A percentile compares a stretch with the other conserved stretches of the same genome.
These are phyloP conservation scores for Nyctanthes arbortristis DNA, from an alignment of 257 asterid species.

Conservation along the genomic window DNA sequence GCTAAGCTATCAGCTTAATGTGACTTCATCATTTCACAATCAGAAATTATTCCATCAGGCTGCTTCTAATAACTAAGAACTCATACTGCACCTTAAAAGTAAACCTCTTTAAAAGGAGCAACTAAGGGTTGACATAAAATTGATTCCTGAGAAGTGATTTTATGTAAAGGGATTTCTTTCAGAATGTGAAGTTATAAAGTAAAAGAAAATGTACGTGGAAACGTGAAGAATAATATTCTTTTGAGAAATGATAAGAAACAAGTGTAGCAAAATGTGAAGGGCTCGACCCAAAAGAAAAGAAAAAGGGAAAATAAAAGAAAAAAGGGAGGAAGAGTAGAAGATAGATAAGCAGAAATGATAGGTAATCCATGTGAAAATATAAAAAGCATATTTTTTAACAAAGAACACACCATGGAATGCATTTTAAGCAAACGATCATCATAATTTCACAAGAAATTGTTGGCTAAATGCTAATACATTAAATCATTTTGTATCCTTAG, in stretches of 20 bases:
- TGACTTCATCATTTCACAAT: constrained; percentile 13
- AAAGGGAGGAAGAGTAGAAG: no score
- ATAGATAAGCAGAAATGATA: neutral
- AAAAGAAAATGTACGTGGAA: no score
- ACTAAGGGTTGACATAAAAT: constrained; percentile 3
- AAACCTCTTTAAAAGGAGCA: constrained; percentile 12
- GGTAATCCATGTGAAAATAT: constrained; percentile 7
- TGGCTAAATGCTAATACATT: neutral
- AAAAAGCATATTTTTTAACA: neutral
- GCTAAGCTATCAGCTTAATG: constrained; percentile 8
- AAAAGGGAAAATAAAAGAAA: neutral
- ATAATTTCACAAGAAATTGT: neutral
- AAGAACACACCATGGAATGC: neutral
- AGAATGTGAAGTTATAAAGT: no score
- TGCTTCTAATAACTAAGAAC: constrained; percentile 7
- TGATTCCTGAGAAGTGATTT: no score
- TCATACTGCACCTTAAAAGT: neutral
- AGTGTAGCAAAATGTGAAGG: neutral
- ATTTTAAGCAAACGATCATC: neutral
- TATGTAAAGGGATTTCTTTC: no score
- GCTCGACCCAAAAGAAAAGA: neutral
- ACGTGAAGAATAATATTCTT: no score
- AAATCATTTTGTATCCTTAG: neutral
- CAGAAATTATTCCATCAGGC: constrained; percentile 1
- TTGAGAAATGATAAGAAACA: no score